Base-by-base conservation (phyloP, 768 basidiomycete species). In the Cyclocybe aegerita region DNA sequence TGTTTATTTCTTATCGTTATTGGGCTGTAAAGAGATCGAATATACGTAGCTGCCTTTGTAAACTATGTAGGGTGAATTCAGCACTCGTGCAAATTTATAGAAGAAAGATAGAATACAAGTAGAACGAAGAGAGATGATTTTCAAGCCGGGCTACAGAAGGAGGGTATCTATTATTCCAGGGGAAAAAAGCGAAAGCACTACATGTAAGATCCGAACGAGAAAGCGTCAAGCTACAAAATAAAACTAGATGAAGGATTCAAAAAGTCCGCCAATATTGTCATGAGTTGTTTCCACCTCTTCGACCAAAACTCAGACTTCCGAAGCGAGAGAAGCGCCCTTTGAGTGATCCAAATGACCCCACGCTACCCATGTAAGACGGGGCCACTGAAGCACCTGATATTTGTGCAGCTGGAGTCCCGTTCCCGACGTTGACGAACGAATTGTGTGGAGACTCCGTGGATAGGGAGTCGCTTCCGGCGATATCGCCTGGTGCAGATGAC, bases 281-380 rank as follows among this genome's bases (percentile, higher is more conserved):
- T 40, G 55, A 39, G 38, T 58, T 57, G 14, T 48, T 48, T 11
- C 49, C 43, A 14, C 61, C 60, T 45, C 79, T 75, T 43, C 85
- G 75, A 29, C 83, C 83, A 64, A 87, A 86, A 55, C 73, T 85
- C 12, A 90, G 70, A 61, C 86, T 90, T 15, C 88, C 88, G 51
- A 92, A 84, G 40, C 86, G 80, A 35, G 87, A 88, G 59, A 90
- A 81, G 9, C 89, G 82, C 1, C 83, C 88, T 62, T 81, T 85
- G 42, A 90, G 70, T 3, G 86, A 88, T 8, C 81, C 79, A 53
- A 79, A 73, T 17, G 73, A 82, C 10, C 76, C 75, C 45, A 78
- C 69, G 58, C 78, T 83, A 43, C 85, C 83, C 53, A 85, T 75
- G 37, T 82, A 82, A 2, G 88, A 87, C 14, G 78, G 75, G 52